Base-by-base conservation (phyloP, 805 yeast genomes). In the Saturnispora gosingensis region DNA sequence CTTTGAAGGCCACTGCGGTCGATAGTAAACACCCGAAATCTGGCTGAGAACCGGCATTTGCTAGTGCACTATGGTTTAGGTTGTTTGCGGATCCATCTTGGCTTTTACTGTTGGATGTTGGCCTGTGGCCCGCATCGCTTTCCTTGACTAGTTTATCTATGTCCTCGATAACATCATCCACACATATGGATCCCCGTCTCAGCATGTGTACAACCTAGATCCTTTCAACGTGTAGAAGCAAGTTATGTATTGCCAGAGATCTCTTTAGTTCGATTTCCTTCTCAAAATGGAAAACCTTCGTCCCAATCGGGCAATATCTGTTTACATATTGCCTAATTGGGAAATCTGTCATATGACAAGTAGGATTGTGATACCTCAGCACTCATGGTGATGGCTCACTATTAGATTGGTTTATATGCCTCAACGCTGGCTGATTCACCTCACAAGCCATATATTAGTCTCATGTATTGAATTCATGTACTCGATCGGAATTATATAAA, bases 1-100 rank as follows among this genome's bases (percentile, higher is more conserved):
- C 85, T 11, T 27, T n/a, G 34, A 49, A 43, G 13, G 36, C 43
- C 4, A 49, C 51, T 5, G 47, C 24, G 2, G 51, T 25, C 1
- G 25, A 16, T 5, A 13, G 18, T 10, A 45, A 34, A 6, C 38
- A 18, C 8, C 15, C 5, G 20, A 45, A 34, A 27, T 32, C 24
- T 18, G 44, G 30, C n/a, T 30, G 15, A 30, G 15, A 7, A 6
- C 9, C 11, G 10, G 10, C 20, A 36, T 36, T 1, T n/a, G 6
- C 18, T n/a, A 18, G n/a, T n/a, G 24, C 20, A 36, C n/a, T 6
- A 8, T 36, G 24, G 6, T 7, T 7, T 36, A 5, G 24, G 15
- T 25, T 18, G 13, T 10, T 30, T 13, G 34, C 13, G 8, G 34
- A 4, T 30, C 5, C 15, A 13, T 30, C 13, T 11, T 30, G 34